Evolutionary conservation across 1,284 basidiomycete genomes (phyloP), one percentile per base, ranked within the genome.

Genomic region (Irpex rosettiformis): DNA sequence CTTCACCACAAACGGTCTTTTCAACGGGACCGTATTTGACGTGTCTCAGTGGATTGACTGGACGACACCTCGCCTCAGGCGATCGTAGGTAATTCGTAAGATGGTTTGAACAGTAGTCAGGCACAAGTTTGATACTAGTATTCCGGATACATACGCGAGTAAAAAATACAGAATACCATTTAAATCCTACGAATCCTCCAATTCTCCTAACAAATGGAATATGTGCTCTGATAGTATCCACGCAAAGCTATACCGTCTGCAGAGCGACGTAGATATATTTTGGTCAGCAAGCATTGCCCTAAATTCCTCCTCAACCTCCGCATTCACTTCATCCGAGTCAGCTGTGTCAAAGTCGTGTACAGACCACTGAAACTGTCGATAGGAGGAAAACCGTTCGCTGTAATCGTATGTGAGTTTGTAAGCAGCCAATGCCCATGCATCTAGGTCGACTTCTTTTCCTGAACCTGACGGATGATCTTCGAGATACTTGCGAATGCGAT

Each of bases 41-140:
- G 64, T 72, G 22, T 59, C 73, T 18, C 64, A 77, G 45, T 83
- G 78, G 77, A 73, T 80, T 60, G 72, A 77, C 65, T 83, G 81
- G 81, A 72, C 70, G 43, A 73, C 74, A 3, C 79, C 80, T 0
- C 73, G 43, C 3, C 45, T 51, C 24, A n/a, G 48, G 22, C 8
- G 49, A 10, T n/a, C 40, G 29, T 57, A 57, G 45, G 30, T 30
- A 21, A 13, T 21, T 11, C 2, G 18, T 51, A 11, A 37, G 40
- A 8, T 52, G 18, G 8, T 52, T 27, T 25, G 33, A 37, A 37
- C 16, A 7, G 33, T 37, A 37, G 33, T 37, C 33, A 16, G 6
- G 7, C 33, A 37, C 33, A 7, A n/a, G n/a, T n/a, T n/a, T n/a
- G n/a, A n/a, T n/a, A n/a, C n/a, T n/a, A n/a, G n/a, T n/a, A n/a